Evolutionary conservation across 2,329 filamentous ascomycete genomes (phyloP), one percentile per base, ranked within the genome.

Genomic region (Stenocarpella maydis): DNA sequence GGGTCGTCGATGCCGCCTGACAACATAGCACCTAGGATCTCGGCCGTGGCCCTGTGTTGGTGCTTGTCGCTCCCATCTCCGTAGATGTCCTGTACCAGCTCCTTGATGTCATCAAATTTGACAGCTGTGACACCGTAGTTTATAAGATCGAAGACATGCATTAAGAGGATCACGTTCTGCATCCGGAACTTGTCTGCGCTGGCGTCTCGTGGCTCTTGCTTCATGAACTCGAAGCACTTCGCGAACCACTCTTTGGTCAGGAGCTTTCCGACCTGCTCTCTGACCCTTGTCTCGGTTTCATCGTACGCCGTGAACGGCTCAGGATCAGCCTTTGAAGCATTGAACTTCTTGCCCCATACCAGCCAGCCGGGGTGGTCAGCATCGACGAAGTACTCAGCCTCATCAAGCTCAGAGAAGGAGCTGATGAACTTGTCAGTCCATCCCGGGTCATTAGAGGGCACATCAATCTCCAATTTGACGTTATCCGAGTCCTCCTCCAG

Each of bases 31-130:
- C 93, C 94, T 61, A 99, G 83, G 68, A 99, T 98, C 80, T 99
- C 96, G 0, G 96, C 89, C 2, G 96, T 97, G 19, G 96, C 96
- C 65, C 96, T 92, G 78, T 99, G 96, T 78, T 99, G 95, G 79
- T 99, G 96, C 80, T 98, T 98, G 78, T 99, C 96, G 75, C 91
- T 96, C 12, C 97, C 96, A 78, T 99, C 95, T 17, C 91, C 95
- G 76, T 94, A 98, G 0, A 97, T 90, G 2, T 89, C 88, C 69
- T 87, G 84, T 6, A 92, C 89, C 71, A 98, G 85, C 74, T 95
- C 91, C 77, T 95, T 92, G 78, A 99, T 90, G 67, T 99, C 96
- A 7, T 95, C 90, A 75, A 98, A 93, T 0, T 90, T 97, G 28
- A 92, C 91, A 17, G 85, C 83, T 0, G 96, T 94, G 65, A 93